Base-by-base conservation (phyloP, 352 stramenopile genomes). In the Pythium periplocum region DNA sequence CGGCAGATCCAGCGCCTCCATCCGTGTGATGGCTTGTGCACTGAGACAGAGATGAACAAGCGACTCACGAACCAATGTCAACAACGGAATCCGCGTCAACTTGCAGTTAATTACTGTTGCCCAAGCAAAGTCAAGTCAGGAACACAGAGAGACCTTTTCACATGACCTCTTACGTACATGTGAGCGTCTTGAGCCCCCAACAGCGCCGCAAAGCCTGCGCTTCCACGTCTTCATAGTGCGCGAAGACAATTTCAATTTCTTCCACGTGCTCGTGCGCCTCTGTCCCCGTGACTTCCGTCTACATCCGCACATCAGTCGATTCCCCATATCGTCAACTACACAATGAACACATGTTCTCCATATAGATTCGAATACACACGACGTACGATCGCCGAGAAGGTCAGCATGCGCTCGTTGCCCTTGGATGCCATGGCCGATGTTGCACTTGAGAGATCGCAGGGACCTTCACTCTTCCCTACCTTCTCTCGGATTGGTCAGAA, bases 191-290 rank as follows among this genome's bases (percentile, higher is more conserved):
- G 17, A 91, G 66, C 37, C 73, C 73, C 40, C 52, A 61, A 62
- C 78, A 91, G 33, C 68, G 66, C 6, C 57, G 68, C 11, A 93
- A 41, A 12, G 75, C 75, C 9, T 57, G 44, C 11, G 34, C 32
- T 6, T 77, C 68, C 42, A 93, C 63, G 12, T 69, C 65, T 35
- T 82, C 58, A 11, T 84, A 86, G 26, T 33, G 48, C 4, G 70
- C 78, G 51, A 96, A 95, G 59, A 95, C 93, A 38, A 95, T 68
- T 66, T 96, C 83, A 48, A 95, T 56, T 33, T 93, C 73, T 39
- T 78, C 59, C 31, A 96, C 47, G 8, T 60, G 55, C 17, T 78
- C 75, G 47, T 92, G 80, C 31, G 89, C 73, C 9, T 62, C 53
- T 69, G 89, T 73, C 39, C 82, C 83, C 4, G 72, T 83, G 11